Evolutionary conservation across 2,329 filamentous ascomycete species (phyloP).

Genomic region (Fusarium odoratissimum): DNA sequence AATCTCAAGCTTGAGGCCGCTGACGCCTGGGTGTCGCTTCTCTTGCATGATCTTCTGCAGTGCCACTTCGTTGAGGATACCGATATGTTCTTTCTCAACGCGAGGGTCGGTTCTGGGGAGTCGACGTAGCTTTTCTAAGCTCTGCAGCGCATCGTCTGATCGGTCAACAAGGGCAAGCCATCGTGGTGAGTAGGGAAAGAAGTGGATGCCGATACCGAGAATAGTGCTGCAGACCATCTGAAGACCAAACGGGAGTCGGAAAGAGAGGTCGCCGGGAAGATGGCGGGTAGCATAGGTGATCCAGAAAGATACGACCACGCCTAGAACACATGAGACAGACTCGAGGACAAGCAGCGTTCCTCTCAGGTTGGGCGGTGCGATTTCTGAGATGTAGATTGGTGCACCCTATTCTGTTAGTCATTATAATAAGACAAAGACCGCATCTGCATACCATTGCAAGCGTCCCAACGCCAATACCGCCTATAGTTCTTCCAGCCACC

Average conservation of each 20-base stretch:
- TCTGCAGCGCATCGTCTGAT: constrained; percentile 53
- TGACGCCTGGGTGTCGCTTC: constrained; percentile 1
- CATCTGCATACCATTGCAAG: constrained; percentile 52
- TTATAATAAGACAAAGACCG: rapidly evolving
- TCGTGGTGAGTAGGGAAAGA: constrained; percentile 61
- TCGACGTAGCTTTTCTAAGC: constrained; percentile 53
- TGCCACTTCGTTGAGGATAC: background rate
- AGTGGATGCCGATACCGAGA: constrained; percentile 54
- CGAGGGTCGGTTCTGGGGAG: constrained; percentile 56
- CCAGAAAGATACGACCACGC: constrained; percentile 63
- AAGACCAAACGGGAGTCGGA: constrained; percentile 54
- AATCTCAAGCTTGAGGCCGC: constrained; percentile 6
- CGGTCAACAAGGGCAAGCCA: constrained; percentile 56
- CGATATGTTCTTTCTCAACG: constrained; percentile 44
- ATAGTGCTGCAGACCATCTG: constrained; percentile 12
- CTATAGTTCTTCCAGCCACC: constrained; percentile 43
- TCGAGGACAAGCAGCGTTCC: constrained; percentile 61
- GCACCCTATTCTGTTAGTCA: constrained; percentile 47
- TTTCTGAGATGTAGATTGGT: constrained; percentile 60
- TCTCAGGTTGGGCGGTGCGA: constrained; percentile 61
- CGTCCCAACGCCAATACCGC: constrained; percentile 60
- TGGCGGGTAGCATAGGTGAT: constrained; percentile 63
- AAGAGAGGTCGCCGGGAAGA: constrained; percentile 54
- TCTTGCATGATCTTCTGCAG: background rate
- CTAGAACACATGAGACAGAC: constrained; percentile 55